Evolutionary conservation across 805 yeast species (phyloP), one percentile per base, ranked within the genome.

Genomic region (Starmerella cellae): DNA sequence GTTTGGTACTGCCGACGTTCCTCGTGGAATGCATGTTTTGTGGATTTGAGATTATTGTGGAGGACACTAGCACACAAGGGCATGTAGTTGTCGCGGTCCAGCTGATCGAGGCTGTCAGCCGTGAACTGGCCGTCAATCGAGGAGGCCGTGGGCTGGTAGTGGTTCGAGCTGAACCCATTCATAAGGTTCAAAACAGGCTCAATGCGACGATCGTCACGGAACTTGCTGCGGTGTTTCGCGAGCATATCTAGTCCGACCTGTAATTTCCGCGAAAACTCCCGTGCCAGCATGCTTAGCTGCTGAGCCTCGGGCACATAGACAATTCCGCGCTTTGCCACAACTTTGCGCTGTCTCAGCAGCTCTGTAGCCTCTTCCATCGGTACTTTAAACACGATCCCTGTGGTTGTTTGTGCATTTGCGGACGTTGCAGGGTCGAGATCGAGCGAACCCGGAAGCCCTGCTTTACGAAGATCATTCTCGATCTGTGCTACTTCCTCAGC

Each of bases 131-230:
- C 62, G 4, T 57, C 59, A 10, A 57, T 53, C 22, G 44, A 5
- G 54, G 80, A 81, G 11, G 84, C 84, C 24, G 73, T 35, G 16
- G 22, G 10, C 14, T 23, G 11, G 23, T 20, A 17, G n/a, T 18
- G 31, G 31, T 16, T 18, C 10, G 39, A 8, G 36, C 23, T 20
- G 23, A 19, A 19, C 23, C 26, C 26, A 27, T 23, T 75, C 37
- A 91, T 61, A 55, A 87, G 85, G 54, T 76, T 75, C 48, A 91
- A 66, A 23, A 91, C 75, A 1, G 96, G 96, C 39, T 85, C 64
- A 35, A 91, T 63, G 44, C 99, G 68, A 57, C 85, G 93, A 56
- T 85, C 95, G 63, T 88, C 97, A 56, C 85, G 95, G 43, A 88
- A 65, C 10, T 87, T 69, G 5, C 95, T 93, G 42, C 85, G 64